phyloP scores from a whole-genome alignment of 805 yeast genomes.

The Candida anglica region DNA sequence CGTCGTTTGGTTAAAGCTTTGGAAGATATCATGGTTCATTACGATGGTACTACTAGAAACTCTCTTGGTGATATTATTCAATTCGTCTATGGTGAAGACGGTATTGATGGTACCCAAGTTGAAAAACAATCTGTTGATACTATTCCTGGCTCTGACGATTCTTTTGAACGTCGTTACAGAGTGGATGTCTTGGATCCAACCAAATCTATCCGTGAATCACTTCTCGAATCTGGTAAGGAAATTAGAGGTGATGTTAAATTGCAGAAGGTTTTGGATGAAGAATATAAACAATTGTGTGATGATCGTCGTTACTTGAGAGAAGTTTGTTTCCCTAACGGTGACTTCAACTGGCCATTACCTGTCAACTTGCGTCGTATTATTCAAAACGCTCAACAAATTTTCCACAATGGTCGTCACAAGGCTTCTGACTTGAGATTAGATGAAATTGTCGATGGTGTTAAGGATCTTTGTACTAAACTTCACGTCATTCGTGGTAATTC shows the following conservation, averaged over 20 bases:
- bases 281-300: constrained; percentile 67
- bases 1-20: constrained; percentile 96
- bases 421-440: constrained; percentile 86
- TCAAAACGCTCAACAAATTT: constrained; percentile 96
- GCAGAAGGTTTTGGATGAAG: constrained; percentile 78
- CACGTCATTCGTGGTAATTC: constrained; percentile 82
- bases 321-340: constrained; percentile 87
- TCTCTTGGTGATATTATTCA: constrained; percentile 95
- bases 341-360: constrained; percentile 95
- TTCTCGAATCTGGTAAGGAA: constrained; percentile 85
- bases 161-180: constrained; percentile 79
- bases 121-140: constrained; percentile 95
- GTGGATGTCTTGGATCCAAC: constrained; percentile 76
- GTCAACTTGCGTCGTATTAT: constrained; percentile 94
- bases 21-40: constrained; percentile 96
- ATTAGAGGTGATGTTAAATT: constrained; percentile 84
- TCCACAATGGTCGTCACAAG: constrained; percentile 85
- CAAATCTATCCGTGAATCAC: constrained; percentile 60
- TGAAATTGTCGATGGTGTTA: constrained; percentile 74
- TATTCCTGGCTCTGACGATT: constrained; percentile 84
- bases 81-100: constrained; percentile 98
- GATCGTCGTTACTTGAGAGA: constrained; percentile 82
- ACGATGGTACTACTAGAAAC: constrained; percentile 97
- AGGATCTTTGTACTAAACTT: constrained; percentile 60
- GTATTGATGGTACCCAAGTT: constrained; percentile 96